These are phyloP conservation scores for Cystobasidium ongulense DNA, from an alignment of 768 basidiomycete genomes.

Conservation along the genomic window DNA sequence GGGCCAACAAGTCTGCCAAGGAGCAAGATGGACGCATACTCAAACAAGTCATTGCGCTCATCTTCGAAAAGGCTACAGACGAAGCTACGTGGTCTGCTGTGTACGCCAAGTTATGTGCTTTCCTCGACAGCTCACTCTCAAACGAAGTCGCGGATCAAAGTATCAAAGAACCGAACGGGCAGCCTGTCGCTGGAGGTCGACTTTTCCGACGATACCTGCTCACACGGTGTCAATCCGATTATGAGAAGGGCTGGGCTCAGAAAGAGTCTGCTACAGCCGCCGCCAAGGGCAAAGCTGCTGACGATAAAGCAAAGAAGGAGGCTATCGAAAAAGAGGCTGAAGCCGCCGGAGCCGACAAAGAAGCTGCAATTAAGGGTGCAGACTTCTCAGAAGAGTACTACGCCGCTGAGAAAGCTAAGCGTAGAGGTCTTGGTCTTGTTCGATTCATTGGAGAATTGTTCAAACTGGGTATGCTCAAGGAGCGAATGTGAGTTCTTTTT, in stretches of 20 bases:
- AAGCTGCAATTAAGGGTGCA: slow-evolving; percentile 58
- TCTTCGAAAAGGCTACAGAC: slow-evolving; percentile 95
- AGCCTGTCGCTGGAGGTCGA: slow-evolving; percentile 83
- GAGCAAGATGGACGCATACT: slow-evolving; percentile 90
- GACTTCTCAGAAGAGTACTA: slow-evolving; percentile 88
- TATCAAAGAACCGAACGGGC: slow-evolving; percentile 69
- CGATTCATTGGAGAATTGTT: slow-evolving; percentile 97
- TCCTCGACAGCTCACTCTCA: slow-evolving; percentile 59
- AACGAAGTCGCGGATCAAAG: slow-evolving; percentile 79
- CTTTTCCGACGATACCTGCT: slow-evolving; percentile 95
- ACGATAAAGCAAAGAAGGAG: slow-evolving; percentile 69
- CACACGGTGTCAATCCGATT: slow-evolving; percentile 94
- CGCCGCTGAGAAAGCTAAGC: slow-evolving; percentile 90
- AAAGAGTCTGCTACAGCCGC: slow-evolving; percentile 80
- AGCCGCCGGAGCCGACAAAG: slow-evolving; percentile 52
- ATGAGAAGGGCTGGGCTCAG: slow-evolving; percentile 87
- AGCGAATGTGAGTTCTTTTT: slow-evolving; percentile 56
- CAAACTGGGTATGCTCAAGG: slow-evolving; percentile 97
- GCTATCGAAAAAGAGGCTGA: slow-evolving; percentile 46
- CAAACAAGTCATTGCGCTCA: slow-evolving; percentile 88
- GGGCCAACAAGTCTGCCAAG: slow-evolving; percentile 87
- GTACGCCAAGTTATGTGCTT: slow-evolving; percentile 72
- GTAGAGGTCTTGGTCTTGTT: slow-evolving; percentile 90
- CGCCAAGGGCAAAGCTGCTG: slow-evolving; percentile 72
- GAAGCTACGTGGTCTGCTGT: slow-evolving; percentile 93